phyloP scores from a whole-genome alignment of 768 basidiomycete species.

The Crassisporium funariophilum region DNA sequence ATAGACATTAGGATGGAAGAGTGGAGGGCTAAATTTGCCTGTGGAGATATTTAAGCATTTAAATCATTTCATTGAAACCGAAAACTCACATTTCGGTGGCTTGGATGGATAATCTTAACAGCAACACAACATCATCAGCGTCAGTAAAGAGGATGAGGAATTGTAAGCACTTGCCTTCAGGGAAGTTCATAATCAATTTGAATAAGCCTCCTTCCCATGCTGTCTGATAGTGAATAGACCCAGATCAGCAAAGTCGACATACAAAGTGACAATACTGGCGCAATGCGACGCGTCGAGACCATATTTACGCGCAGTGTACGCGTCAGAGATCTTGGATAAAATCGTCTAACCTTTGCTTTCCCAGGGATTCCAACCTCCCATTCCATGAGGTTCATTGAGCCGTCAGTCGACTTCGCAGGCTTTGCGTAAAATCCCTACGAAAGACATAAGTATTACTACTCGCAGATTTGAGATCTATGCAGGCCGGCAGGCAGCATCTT shows the following conservation, averaged over 20 bases:
- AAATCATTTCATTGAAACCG: neutral
- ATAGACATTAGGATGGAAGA: conserved; percentile 99
- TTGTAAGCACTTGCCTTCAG: conserved; percentile 77
- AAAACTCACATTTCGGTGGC: conserved; percentile 84
- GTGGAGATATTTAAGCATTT: conserved; percentile 6
- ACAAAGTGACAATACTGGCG: no score
- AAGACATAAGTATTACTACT: neutral
- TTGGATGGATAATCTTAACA: conserved; percentile 88
- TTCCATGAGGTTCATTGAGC: conserved; percentile 93
- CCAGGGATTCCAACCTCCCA: conserved; percentile 99
- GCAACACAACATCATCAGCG: neutral
- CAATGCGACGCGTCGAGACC: conserved; percentile 16
- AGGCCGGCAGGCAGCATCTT: conserved; percentile 6
- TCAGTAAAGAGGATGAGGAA: neutral
- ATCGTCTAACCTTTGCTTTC: conserved; percentile 71
- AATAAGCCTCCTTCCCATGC: conserved; percentile 97
- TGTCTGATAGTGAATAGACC: conserved; percentile 55
- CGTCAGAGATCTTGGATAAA: conserved; percentile 11
- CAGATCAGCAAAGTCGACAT: conserved; percentile 6
- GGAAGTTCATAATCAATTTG: conserved; percentile 93
- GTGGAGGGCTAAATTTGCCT: conserved; percentile 96
- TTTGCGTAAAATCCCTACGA: conserved; percentile 94
- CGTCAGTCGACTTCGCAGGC: conserved; percentile 86
- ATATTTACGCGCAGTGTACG: conserved; percentile 8
- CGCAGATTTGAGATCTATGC: neutral